These are phyloP conservation scores for Capsella rubella DNA, from an alignment of 441 rosid species.

Conservation along the genomic window DNA sequence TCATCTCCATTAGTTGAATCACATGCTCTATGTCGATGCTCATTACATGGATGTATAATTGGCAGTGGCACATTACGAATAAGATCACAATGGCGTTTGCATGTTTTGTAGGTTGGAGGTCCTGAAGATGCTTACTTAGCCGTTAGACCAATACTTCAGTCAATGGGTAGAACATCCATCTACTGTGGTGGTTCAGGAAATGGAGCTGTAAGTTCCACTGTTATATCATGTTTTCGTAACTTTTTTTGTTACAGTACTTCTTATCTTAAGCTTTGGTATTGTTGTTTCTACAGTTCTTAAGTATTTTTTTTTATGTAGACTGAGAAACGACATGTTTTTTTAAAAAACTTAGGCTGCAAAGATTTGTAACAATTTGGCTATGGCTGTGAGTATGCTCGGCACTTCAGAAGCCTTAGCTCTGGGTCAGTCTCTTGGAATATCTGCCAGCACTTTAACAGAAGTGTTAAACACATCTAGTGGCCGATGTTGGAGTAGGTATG, in stretches of 20 bases:
- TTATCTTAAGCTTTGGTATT: neutral
- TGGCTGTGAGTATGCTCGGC: slow-evolving; percentile 96
- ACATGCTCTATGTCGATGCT: slow-evolving; percentile 10
- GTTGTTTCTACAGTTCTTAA: neutral
- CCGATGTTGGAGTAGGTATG: slow-evolving; percentile 92
- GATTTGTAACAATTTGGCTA: slow-evolving; percentile 90
- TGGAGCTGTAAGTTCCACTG: slow-evolving; percentile 81
- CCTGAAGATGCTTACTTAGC: slow-evolving; percentile 71
- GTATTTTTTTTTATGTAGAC: slow-evolving; percentile 6
- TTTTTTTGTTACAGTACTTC: neutral
- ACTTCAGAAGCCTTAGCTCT: slow-evolving; percentile 94
- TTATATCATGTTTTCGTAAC: neutral
- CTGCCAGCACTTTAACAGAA: slow-evolving; percentile 68
- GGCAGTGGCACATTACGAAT: neutral
- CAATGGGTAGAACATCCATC: slow-evolving; percentile 81
- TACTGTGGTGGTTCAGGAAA: slow-evolving; percentile 95
- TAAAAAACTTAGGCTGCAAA: slow-evolving; percentile 75
- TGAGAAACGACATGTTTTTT: slow-evolving; percentile 5
- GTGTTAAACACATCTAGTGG: slow-evolving; percentile 91
- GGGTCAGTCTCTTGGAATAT: slow-evolving; percentile 86
- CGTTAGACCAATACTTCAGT: slow-evolving; percentile 71
- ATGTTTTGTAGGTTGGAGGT: slow-evolving; percentile 82
- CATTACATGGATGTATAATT: neutral
- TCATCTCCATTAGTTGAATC: slow-evolving; percentile 24
- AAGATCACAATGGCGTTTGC: slow-evolving; percentile 5